Percentiles rank a stretch among this genome's conserved stretches.
Conservation (phyloP, 768 basidiomycete genomes). For the Psilocybe subaeruginosa region DNA sequence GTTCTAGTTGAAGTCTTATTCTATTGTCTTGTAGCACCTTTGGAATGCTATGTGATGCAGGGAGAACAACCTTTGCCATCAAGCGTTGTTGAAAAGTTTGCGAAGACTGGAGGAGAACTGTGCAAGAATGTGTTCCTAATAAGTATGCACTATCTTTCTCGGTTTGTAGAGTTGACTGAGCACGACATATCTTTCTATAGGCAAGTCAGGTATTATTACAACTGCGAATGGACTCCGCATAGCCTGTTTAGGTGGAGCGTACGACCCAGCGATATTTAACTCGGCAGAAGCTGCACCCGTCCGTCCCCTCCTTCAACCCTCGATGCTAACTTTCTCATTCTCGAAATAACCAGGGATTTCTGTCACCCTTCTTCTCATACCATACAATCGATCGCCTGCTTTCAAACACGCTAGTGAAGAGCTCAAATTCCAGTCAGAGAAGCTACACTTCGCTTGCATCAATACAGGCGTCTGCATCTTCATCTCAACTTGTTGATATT, state of each 20-base stretch:
- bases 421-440: constrained; percentile 38
- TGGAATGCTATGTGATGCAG: constrained; percentile 93
- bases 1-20: constrained; percentile 12
- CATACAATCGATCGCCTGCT: constrained; percentile 74
- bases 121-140: constrained; percentile 84
- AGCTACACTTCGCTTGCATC: constrained; percentile 68
- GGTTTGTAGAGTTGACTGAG: not conserved
- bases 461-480: constrained; percentile 61
- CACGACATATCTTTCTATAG: constrained; percentile 38
- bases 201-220: constrained; percentile 79
- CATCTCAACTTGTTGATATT: constrained; percentile 76
- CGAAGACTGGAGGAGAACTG: constrained; percentile 77
- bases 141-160: constrained; percentile 51
- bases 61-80: constrained; percentile 78
- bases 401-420: constrained; percentile 65
- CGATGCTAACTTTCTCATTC: constrained; percentile 1
- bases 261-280: constrained; percentile 61
- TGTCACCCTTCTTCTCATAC: constrained; percentile 74
- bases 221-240: constrained; percentile 83
- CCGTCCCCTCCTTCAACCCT: constrained; percentile 26
- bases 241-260: constrained; percentile 83
- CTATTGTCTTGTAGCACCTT: constrained; percentile 55
- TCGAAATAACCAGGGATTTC: constrained; percentile 58
- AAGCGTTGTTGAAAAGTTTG: constrained; percentile 73
- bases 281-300: constrained; percentile 69